Base-by-base conservation (phyloP, 805 yeast species). In the Zygoascus ofunaensis region DNA sequence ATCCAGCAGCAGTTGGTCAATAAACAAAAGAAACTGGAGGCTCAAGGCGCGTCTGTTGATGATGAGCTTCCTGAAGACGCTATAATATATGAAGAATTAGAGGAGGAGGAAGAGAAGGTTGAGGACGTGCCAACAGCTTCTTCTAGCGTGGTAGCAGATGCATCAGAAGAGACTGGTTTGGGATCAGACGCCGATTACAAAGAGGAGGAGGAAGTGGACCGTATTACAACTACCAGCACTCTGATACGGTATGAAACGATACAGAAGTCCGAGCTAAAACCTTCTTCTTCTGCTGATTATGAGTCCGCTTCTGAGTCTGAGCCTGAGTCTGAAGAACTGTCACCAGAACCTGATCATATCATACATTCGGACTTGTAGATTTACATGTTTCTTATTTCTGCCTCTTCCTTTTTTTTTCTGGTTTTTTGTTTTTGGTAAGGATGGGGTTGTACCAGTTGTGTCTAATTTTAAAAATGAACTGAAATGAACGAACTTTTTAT, bases 1-100 rank as follows among this genome's bases (percentile, higher is more conserved):
- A 44, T 56, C 40, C 57, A 53, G 45, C 49, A 51, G 21, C 49
- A 55, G 4, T 18, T 46, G 4, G 28, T 39, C 18, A 40, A 32
- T 18, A 24, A 45, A 38, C 26, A 45, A 24, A 14, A 42, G 24
- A 18, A 7, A 39, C 14, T 53, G 34, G 48, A 44, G 30, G 49
- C 47, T 7, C 55, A 53, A n/a, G 56, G 54, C 14, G 56, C 47
- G 54, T 48, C 7, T 49, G 53, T 18, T 48, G 53, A 42, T 38
- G 48, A 37, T 41, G 55, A 42, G 17, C 33, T 2, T 15, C 41
- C 41, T 46, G 58, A 39, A 54, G 61, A 51, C 34, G 53, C 53
- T 19, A 49, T 42, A 28, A 22, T 47, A 15, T 51, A 54, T 35
- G 56, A 57, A 12, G 56, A 49, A 5, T 24, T 15, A 5, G 55